Evolutionary conservation across 257 asterid species (phyloP).

Genomic region (Scutellaria minor): DNA sequence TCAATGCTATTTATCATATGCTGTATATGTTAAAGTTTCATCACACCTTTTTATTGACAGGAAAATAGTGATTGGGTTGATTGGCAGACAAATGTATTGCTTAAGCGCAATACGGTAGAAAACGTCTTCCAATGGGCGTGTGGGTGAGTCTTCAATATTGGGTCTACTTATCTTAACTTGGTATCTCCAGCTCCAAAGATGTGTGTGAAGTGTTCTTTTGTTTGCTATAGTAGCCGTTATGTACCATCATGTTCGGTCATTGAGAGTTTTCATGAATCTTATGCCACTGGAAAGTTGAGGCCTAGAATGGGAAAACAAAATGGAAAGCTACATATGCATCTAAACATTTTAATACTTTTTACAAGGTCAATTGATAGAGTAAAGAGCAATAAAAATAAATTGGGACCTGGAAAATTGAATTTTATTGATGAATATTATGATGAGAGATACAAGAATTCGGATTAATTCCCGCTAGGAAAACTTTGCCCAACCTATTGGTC

Average conservation of each 20-base stretch:
- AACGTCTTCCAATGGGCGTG: slow-evolving; percentile 89
- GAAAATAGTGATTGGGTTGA: slow-evolving; percentile 77
- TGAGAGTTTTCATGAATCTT: slow-evolving; percentile 19
- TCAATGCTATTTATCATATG: background rate
- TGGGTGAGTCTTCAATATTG: slow-evolving; percentile 56
- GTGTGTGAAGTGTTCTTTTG: slow-evolving; percentile 1
- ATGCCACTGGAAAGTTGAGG: background rate
- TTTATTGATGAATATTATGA: too few species aligned
- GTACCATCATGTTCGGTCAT: background rate
- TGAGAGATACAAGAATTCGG: too few species aligned
- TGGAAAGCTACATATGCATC: background rate
- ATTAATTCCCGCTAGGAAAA: too few species aligned
- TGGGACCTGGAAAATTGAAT: too few species aligned
- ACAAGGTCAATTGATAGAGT: background rate
- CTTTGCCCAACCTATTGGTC: too few species aligned
- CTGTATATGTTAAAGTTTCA: slow-evolving; percentile 14
- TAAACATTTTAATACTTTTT: background rate
- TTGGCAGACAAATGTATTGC: slow-evolving; percentile 73
- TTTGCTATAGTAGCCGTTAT: background rate
- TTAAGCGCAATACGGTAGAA: slow-evolving; percentile 73
- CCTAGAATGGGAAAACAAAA: background rate
- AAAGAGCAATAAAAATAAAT: too few species aligned
- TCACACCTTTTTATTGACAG: slow-evolving; percentile 48
- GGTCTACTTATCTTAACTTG: slow-evolving; percentile 17
- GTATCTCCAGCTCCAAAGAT: slow-evolving; percentile 1